A percentile compares a stretch with the other conserved stretches of the same genome.
These are phyloP conservation scores for Leccinellum albellum DNA, from an alignment of 768 basidiomycete species.

Conservation along the genomic window DNA sequence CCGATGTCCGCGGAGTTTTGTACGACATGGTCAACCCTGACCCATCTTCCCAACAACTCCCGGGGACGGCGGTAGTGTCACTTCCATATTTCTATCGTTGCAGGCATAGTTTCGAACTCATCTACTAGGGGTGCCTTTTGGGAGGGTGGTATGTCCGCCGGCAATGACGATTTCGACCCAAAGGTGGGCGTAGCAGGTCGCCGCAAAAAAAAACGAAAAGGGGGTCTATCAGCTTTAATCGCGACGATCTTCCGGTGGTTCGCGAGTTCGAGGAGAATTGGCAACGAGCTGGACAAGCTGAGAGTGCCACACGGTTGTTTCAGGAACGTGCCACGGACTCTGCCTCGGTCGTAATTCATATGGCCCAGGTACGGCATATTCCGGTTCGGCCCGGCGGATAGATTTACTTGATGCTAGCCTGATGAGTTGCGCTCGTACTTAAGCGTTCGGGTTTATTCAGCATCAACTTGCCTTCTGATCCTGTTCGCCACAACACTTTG, in stretches of 20 bases:
- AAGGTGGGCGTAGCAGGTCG: background rate
- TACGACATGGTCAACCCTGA: slow-evolving; percentile 1
- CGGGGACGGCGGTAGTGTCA: slow-evolving; percentile 6
- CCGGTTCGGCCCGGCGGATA: slow-evolving; percentile 28
- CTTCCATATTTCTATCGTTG: background rate
- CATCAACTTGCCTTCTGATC: background rate
- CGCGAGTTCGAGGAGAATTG: slow-evolving; percentile 14
- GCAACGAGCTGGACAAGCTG: slow-evolving; percentile 6
- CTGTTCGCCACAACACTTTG: slow-evolving; percentile 9
- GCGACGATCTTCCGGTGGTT: slow-evolving; percentile 18
- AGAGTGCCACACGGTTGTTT: slow-evolving; percentile 22
- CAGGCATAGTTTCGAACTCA: slow-evolving; percentile 3
- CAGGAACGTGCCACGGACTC: slow-evolving; percentile 21
- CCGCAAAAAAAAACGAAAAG: slow-evolving; percentile 3
- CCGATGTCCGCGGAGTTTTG: slow-evolving; percentile 27
- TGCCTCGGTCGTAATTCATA: slow-evolving; percentile 15
- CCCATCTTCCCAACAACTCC: slow-evolving; percentile 10
- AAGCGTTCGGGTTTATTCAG: slow-evolving; percentile 16
- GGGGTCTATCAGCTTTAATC: slow-evolving; percentile 23
- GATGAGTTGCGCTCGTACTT: slow-evolving; percentile 25
- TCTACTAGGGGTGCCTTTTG: background rate
- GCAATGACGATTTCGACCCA: slow-evolving; percentile 1
- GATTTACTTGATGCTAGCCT: slow-evolving; percentile 2
- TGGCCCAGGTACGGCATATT: slow-evolving; percentile 19
- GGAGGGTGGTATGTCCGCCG: background rate